A percentile compares a stretch with the other conserved stretches of the same genome.
Evolutionary conservation across 208 protist genomes (phyloP).

Genomic region (Leishmania aethiopica): DNA sequence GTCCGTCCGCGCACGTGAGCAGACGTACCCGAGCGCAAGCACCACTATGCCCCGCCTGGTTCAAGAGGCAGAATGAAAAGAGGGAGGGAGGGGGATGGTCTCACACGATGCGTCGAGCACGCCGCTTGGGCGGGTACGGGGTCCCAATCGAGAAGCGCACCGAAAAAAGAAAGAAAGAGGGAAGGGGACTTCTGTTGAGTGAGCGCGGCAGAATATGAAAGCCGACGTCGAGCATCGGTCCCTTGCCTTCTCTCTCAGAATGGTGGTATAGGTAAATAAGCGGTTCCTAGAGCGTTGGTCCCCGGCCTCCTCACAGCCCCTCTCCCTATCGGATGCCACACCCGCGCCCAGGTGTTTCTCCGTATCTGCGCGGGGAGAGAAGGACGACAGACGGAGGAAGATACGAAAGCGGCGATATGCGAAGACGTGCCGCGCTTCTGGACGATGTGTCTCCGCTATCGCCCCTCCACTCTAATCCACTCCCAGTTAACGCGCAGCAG

Average conservation of each 20-base stretch:
- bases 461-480: not conserved
- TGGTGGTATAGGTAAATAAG: not conserved
- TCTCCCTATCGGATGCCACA: not conserved
- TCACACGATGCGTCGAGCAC: not conserved
- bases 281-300: not conserved
- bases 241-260: not conserved
- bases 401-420: not conserved
- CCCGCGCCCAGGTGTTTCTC: not conserved
- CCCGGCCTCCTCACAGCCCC: not conserved
- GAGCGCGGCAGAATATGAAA: not conserved
- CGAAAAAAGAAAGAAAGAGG: not conserved
- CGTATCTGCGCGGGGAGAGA: not conserved
- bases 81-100: not conserved
- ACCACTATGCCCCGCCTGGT: not conserved
- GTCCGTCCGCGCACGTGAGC: not conserved
- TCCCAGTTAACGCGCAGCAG: not conserved
- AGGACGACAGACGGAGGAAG: not conserved
- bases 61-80: not conserved
- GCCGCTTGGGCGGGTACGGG: not conserved
- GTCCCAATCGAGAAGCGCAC: not conserved
- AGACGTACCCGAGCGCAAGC: not conserved
- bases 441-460: not conserved
- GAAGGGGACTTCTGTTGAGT: not conserved
- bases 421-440: not conserved
- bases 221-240: not conserved